phyloP scores from a whole-genome alignment of 345 rosid genomes.

The Alliaria petiolata region DNA sequence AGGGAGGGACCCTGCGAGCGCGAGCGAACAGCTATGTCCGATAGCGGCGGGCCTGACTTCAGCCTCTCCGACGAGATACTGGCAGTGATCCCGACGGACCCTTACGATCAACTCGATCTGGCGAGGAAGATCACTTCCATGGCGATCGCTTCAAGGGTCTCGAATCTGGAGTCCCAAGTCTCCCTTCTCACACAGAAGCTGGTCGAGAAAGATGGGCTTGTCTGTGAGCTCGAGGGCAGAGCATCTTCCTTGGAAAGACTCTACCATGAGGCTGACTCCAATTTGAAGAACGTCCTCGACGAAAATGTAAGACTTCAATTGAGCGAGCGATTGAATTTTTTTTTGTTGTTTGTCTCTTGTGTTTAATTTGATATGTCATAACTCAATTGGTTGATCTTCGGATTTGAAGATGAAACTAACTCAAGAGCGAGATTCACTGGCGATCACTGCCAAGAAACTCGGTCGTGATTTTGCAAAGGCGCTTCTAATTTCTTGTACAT shows the following conservation, averaged over 20 bases:
- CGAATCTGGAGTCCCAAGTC: slow-evolving; percentile 68
- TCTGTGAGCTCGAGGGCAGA: slow-evolving; percentile 56
- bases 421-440: slow-evolving; percentile 74
- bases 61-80: slow-evolving; percentile 67
- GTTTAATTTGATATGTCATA: too few species aligned
- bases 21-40: slow-evolving; percentile 24
- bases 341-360: not conserved
- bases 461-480: slow-evolving; percentile 85
- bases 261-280: slow-evolving; percentile 53
- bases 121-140: slow-evolving; percentile 94
- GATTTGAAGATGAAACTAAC: slow-evolving; percentile 59
- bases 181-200: slow-evolving; percentile 47
- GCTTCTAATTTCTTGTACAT: not conserved
- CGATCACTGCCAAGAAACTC: slow-evolving; percentile 70
- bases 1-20: slow-evolving; percentile 1
- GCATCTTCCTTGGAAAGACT: slow-evolving; percentile 47
- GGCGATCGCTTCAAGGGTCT: slow-evolving; percentile 93
- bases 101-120: slow-evolving; percentile 91
- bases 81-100: slow-evolving; percentile 79
- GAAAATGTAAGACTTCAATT: slow-evolving; percentile 51
- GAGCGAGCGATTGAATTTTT: too few species aligned
- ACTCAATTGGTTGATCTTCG: not conserved
- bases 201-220: slow-evolving; percentile 60
- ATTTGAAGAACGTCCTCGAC: slow-evolving; percentile 47
- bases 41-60: slow-evolving; percentile 46